Conservation (phyloP, 305 asterid species). For the Fraxinus greggii region DNA sequence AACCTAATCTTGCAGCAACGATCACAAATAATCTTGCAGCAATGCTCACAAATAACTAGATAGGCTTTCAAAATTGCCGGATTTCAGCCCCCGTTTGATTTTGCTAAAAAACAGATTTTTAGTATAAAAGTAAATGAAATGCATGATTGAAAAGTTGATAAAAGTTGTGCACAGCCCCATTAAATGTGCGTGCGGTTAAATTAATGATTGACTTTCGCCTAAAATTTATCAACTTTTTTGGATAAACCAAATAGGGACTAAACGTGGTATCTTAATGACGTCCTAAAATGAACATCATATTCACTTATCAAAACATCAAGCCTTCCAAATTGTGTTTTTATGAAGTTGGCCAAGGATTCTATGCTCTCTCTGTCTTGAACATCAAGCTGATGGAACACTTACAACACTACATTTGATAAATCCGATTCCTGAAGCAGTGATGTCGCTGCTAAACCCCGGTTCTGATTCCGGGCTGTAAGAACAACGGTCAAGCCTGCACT, state of each 20-base stretch:
- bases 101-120: no score
- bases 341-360: slow-evolving; percentile 43
- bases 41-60: no score
- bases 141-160: background rate
- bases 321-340: slow-evolving; percentile 46
- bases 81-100: no score
- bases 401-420: slow-evolving; percentile 59
- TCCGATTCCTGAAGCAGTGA: slow-evolving; percentile 53
- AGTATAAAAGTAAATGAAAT: background rate
- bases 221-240: background rate
- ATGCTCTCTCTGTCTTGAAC: slow-evolving; percentile 62
- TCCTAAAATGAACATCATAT: background rate
- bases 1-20: no score
- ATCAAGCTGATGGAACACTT: slow-evolving; percentile 76
- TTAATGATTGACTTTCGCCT: background rate
- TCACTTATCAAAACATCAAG: slow-evolving; percentile 48
- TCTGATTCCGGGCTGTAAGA: slow-evolving; percentile 61
- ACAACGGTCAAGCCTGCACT: slow-evolving; percentile 55
- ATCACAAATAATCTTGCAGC: no score
- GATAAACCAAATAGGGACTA: background rate
- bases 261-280: background rate
- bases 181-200: no score
- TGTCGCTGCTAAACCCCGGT: slow-evolving; percentile 56
- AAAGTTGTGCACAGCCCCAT: background rate
- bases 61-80: no score